Evolutionary conservation across 73 alveolate species (phyloP), one percentile per base, ranked within the genome.

Genomic region (Stentor coeruleus): DNA sequence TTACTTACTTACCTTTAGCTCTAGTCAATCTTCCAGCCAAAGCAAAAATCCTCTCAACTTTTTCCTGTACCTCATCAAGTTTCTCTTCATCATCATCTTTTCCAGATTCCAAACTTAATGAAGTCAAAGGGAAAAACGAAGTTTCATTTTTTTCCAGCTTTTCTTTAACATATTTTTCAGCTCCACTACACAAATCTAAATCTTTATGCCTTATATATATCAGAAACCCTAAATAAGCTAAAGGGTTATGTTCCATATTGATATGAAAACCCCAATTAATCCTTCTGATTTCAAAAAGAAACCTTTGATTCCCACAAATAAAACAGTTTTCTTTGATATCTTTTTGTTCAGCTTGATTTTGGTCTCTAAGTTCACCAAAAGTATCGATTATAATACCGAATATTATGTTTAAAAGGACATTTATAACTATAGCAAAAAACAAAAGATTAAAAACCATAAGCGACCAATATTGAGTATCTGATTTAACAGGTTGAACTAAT

Each of bases 331-430:
- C 95, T 82, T 83, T 81, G 80, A 91, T 86, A 81, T 91, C 97
- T 58, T 81, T 59, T 41, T 89, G 87, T 2, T 85, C 59, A 58
- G 60, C 85, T 3, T 89, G 82, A 59, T 87, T 90, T 59, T 87
- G 81, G 58, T 93, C 93, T 66, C 98, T 82, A 35, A 91, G 75
- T 37, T 91, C 96, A 35, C 93, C 87, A 77, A 93, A 93, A 59
- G 96, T 96, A 72, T 93, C 98, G 76, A 93, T 91, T 30, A 93
- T 91, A 42, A 93, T 91, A 3, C 95, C 96, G 59, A 89, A 84
- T n/a, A 93, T 74, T 85, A 93, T 85, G 26, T 92, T 92, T 82
- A 91, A 92, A 15, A 91, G 74, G 86, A 91, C 59, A 81, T 90
- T 91, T 6, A 91, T 86, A 59, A 91, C 92, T n/a, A 89, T 59